Percentiles rank a stretch among this genome's conserved stretches.
Evolutionary conservation across 2,329 filamentous ascomycete species (phyloP).

Genomic region (Colletotrichum gloeosporioides): DNA sequence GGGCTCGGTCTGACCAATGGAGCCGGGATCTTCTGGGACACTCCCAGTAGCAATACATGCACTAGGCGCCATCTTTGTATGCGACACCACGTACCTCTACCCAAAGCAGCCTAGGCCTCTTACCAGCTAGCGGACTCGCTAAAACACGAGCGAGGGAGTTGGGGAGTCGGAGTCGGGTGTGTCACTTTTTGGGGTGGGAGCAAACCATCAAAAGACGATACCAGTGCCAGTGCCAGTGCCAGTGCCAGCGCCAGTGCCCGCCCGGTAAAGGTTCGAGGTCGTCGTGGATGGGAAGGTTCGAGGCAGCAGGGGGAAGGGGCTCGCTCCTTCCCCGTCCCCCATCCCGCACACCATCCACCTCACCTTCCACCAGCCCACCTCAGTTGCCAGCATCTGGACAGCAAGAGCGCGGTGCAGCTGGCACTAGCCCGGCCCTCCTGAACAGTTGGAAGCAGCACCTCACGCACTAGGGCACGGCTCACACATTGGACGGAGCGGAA

Average conservation of each 20-base stretch:
- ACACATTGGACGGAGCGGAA: not conserved
- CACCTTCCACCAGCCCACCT: not conserved
- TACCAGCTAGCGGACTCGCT: conserved; percentile 1
- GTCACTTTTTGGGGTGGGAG: not conserved
- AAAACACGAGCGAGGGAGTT: conserved; percentile 19
- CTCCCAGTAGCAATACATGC: conserved; percentile 17
- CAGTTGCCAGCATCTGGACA: not conserved
- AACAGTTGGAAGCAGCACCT: not conserved
- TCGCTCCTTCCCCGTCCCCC: not conserved
- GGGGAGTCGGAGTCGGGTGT: conserved; percentile 13
- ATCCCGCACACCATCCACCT: not conserved
- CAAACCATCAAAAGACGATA: not conserved
- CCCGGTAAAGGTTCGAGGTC: not conserved
- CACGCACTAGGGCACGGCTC: not conserved
- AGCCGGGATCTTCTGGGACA: not conserved
- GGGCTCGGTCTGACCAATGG: conserved; percentile 11
- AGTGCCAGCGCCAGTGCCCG: not conserved
- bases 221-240: not conserved
- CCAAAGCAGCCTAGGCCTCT: not conserved
- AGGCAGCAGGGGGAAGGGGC: not conserved
- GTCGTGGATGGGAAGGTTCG: not conserved
- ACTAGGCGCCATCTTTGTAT: conserved; percentile 8
- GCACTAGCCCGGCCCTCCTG: not conserved
- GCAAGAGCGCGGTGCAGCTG: not conserved
- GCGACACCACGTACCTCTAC: conserved; percentile 13